Percentiles rank a stretch among this genome's conserved stretches.
These are phyloP conservation scores for Angomonas deanei DNA, from an alignment of 208 protist species.

Conservation along the genomic window DNA sequence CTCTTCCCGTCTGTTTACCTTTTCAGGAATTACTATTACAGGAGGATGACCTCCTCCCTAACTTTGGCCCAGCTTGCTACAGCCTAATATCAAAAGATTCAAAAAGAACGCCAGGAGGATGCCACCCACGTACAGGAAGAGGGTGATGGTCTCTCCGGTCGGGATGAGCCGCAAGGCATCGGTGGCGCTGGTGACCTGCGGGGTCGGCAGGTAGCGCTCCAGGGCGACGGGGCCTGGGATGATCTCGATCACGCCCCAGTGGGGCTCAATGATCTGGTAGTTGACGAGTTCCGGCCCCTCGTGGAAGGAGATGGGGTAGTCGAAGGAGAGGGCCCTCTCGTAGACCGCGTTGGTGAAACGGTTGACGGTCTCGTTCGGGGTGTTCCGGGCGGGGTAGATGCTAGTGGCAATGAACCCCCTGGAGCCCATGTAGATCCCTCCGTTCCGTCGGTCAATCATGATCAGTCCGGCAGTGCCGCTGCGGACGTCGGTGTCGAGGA, in stretches of 20 bases:
- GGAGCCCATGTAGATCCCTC: conserved; percentile 33
- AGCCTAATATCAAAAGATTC: conserved; percentile 47
- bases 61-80: conserved; percentile 29
- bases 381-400: conserved; percentile 28
- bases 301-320: conserved; percentile 27
- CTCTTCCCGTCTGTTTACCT: too few species aligned
- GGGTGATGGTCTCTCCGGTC: conserved; percentile 29
- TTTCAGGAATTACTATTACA: too few species aligned
- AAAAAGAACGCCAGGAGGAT: conserved; percentile 44
- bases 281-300: conserved; percentile 25
- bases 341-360: conserved; percentile 21
- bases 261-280: conserved; percentile 33
- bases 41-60: neutral
- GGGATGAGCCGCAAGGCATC: conserved; percentile 46
- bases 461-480: conserved; percentile 30
- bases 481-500: conserved; percentile 18
- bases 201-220: conserved; percentile 40
- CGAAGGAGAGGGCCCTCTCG: conserved; percentile 20
- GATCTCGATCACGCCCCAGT: conserved; percentile 50
- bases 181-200: conserved; percentile 32
- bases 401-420: conserved; percentile 9
- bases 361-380: conserved; percentile 32
- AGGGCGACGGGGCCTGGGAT: conserved; percentile 39
- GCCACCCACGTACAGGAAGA: conserved; percentile 43
- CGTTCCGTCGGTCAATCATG: conserved; percentile 36